phyloP scores from a whole-genome alignment of 768 basidiomycete genomes.

The Thelephora ganbajun region DNA sequence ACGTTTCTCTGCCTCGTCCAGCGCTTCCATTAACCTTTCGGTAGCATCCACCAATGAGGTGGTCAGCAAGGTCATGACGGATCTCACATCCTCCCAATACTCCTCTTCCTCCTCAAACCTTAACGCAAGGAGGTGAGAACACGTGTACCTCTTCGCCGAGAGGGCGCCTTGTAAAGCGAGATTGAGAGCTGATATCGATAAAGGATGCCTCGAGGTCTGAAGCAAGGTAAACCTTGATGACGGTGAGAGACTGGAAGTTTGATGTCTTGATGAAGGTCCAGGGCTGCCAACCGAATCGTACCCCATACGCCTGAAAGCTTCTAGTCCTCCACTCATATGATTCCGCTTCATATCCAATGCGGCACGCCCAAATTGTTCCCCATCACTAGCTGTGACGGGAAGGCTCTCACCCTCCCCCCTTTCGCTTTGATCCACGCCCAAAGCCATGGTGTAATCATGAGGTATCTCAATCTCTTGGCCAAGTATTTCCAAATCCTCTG shows the following conservation, averaged over 20 bases:
- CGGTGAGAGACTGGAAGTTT: conserved; percentile 9
- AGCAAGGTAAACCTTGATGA: conserved; percentile 51
- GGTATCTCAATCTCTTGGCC: conserved; percentile 2
- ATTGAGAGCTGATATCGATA: conserved; percentile 51
- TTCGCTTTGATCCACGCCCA: neutral
- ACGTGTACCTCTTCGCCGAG: conserved; percentile 62
- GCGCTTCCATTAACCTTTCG: conserved; percentile 43
- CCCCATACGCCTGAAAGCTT: conserved; percentile 25
- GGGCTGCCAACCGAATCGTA: conserved; percentile 6
- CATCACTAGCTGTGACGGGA: conserved; percentile 10
- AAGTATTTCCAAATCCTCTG: conserved; percentile 23
- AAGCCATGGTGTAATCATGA: neutral
- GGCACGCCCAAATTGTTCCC: conserved; percentile 40
- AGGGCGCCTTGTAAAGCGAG: conserved; percentile 52
- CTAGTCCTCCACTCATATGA: conserved; percentile 34
- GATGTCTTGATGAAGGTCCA: conserved; percentile 7
- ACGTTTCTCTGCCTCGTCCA: conserved; percentile 44
- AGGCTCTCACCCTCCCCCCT: conserved; percentile 1
- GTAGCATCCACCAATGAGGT: conserved; percentile 54
- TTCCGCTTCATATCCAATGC: conserved; percentile 49
- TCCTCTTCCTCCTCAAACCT: conserved; percentile 58
- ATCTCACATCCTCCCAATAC: conserved; percentile 79
- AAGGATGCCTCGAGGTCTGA: conserved; percentile 45
- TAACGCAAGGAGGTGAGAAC: conserved; percentile 66
- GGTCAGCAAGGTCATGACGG: conserved; percentile 58